Evolutionary conservation across 2,329 filamentous ascomycete species (phyloP).

Genomic region (Helotiales sp.): DNA sequence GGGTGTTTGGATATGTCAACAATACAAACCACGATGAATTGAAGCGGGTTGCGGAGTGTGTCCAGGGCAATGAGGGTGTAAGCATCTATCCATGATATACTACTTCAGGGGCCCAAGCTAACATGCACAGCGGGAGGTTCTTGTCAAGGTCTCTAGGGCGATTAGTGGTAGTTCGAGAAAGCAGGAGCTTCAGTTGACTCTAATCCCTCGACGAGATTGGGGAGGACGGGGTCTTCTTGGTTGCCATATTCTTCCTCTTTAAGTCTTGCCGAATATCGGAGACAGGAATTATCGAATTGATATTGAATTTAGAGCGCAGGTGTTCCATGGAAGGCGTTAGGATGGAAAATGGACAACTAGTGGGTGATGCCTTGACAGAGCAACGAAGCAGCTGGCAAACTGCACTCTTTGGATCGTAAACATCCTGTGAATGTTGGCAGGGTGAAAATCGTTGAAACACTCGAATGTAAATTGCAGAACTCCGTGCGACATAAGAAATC

Average conservation of each 20-base stretch:
- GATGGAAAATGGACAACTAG: conserved; percentile 7
- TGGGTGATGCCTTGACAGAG: background rate
- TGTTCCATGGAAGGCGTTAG: conserved; percentile 32
- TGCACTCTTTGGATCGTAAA: too few species aligned
- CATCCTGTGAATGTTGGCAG: background rate
- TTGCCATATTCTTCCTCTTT: conserved; percentile 86
- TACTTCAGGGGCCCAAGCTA: conserved; percentile 17
- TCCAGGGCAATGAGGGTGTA: conserved; percentile 89
- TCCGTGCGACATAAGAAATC: background rate
- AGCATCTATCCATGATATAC: conserved; percentile 42
- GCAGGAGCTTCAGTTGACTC: conserved; percentile 68
- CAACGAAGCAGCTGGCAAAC: too few species aligned
- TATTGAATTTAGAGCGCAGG: conserved; percentile 18
- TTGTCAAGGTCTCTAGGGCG: conserved; percentile 67
- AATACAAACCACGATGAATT: conserved; percentile 85
- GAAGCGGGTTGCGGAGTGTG: conserved; percentile 83
- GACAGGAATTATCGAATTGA: background rate
- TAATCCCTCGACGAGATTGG: conserved; percentile 83
- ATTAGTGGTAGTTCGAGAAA: conserved; percentile 25
- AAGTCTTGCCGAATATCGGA: background rate
- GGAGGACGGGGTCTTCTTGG: conserved; percentile 88
- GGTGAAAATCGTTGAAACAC: background rate
- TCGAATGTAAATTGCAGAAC: background rate
- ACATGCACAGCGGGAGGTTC: conserved; percentile 63
- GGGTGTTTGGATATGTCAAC: conserved; percentile 84